Percentiles rank a stretch among this genome's conserved stretches.
Conservation (phyloP, 257 asterid genomes). For the Nicotiana undulata region DNA sequence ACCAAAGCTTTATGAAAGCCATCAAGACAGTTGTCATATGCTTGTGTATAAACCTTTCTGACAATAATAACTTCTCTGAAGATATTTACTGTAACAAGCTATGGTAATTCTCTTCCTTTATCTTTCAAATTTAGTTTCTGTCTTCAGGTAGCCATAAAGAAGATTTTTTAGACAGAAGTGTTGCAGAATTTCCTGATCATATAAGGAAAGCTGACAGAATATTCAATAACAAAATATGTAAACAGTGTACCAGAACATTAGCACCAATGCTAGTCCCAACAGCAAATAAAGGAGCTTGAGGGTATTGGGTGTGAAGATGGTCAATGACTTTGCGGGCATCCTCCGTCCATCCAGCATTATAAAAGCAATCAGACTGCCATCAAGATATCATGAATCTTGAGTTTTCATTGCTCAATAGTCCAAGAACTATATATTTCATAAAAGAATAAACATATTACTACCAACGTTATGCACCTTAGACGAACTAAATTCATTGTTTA, state of each 20-base stretch:
- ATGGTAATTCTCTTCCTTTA: background rate
- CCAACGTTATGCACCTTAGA: background rate
- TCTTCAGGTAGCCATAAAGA: background rate
- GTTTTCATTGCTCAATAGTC: background rate
- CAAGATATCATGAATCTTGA: slow-evolving; percentile 3
- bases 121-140: background rate
- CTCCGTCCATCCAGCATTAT: slow-evolving; percentile 89
- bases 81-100: background rate
- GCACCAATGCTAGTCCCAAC: slow-evolving; percentile 97
- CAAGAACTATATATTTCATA: background rate
- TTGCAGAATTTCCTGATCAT: background rate
- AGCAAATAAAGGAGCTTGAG: slow-evolving; percentile 66
- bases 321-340: slow-evolving; percentile 67
- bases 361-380: slow-evolving; percentile 79
- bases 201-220: background rate
- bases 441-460: background rate
- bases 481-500: background rate
- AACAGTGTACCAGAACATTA: slow-evolving; percentile 61
- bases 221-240: background rate
- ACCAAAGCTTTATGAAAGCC: background rate
- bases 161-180: background rate
- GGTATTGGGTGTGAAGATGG: slow-evolving; percentile 53
- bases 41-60: background rate
- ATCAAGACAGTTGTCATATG: background rate
- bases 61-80: background rate